phyloP scores from a whole-genome alignment of 2,329 filamentous ascomycete genomes.

The Camillea tinctor region DNA sequence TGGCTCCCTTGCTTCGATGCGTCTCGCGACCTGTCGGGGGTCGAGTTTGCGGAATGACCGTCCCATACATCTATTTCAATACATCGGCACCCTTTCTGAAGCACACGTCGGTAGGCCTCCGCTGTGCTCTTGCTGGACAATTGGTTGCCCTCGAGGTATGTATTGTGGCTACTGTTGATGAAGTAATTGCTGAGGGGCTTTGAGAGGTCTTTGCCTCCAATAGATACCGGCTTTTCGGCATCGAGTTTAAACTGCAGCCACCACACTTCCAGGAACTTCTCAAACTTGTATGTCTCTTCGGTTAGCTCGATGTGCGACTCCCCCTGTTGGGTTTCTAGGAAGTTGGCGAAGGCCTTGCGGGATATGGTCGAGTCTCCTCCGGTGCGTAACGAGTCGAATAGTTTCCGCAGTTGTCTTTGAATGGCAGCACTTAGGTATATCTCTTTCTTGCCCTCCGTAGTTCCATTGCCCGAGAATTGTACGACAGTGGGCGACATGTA shows the following conservation, averaged over 20 bases:
- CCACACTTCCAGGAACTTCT: slow-evolving; percentile 53
- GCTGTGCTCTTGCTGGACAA: slow-evolving; percentile 74
- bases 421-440: slow-evolving; percentile 49
- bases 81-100: slow-evolving; percentile 77
- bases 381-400: slow-evolving; percentile 47
- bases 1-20: slow-evolving; percentile 37
- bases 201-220: slow-evolving; percentile 54
- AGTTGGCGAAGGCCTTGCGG: slow-evolving; percentile 43
- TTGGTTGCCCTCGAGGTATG: slow-evolving; percentile 86
- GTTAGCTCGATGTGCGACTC: slow-evolving; percentile 37
- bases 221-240: slow-evolving; percentile 42
- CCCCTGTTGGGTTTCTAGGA: slow-evolving; percentile 51
- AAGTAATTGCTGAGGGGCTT: slow-evolving; percentile 85
- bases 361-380: slow-evolving; percentile 33
- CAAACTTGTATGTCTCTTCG: slow-evolving; percentile 43
- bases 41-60: slow-evolving; percentile 49
- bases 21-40: slow-evolving; percentile 26
- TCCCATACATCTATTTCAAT: slow-evolving; percentile 97
- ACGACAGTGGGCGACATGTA: slow-evolving; percentile 31
- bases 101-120: slow-evolving; percentile 70
- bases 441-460: slow-evolving; percentile 22
- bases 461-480: slow-evolving; percentile 25
- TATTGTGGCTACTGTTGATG: slow-evolving; percentile 94
- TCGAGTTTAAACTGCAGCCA: slow-evolving; percentile 42
- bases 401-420: slow-evolving; percentile 44